These are phyloP conservation scores for Phaffia australis DNA, from an alignment of 768 basidiomycete genomes.

Conservation along the genomic window DNA sequence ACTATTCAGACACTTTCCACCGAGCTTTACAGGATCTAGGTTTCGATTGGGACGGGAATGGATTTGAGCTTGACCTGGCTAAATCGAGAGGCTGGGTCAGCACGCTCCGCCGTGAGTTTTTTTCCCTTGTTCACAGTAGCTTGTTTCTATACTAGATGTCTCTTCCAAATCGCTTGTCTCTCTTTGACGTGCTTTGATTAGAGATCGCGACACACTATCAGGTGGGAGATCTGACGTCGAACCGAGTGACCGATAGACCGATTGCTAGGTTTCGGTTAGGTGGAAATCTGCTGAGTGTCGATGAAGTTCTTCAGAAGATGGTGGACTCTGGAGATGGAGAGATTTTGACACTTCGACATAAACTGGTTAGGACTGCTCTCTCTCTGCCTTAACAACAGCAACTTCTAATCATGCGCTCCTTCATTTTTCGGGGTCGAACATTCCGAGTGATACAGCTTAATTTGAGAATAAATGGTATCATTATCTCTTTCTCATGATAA, in stretches of 20 bases:
- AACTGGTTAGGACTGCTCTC: no score
- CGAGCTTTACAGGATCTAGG: constrained; percentile 12
- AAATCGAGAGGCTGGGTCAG: constrained; percentile 1
- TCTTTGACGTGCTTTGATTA: background rate
- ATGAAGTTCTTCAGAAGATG: constrained; percentile 1
- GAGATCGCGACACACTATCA: constrained; percentile 23
- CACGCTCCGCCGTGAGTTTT: constrained; percentile 13
- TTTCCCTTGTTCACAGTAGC: background rate
- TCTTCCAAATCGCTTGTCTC: background rate
- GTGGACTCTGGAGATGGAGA: background rate
- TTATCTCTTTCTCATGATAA: no score
- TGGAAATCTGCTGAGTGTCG: background rate
- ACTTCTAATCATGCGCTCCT: no score
- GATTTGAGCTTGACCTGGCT: background rate
- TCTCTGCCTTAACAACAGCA: no score
- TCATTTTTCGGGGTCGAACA: no score
- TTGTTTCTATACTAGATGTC: background rate
- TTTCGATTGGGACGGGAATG: constrained; percentile 1
- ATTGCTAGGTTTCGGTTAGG: constrained; percentile 1
- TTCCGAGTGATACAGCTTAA: no score
- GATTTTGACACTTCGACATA: no score
- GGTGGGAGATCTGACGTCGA: constrained; percentile 4
- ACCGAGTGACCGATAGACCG: background rate
- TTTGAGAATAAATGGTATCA: no score
- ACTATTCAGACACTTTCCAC: constrained; percentile 4